Conservation (phyloP, 1,284 basidiomycete species). For the Malassezia yamatoensis region DNA sequence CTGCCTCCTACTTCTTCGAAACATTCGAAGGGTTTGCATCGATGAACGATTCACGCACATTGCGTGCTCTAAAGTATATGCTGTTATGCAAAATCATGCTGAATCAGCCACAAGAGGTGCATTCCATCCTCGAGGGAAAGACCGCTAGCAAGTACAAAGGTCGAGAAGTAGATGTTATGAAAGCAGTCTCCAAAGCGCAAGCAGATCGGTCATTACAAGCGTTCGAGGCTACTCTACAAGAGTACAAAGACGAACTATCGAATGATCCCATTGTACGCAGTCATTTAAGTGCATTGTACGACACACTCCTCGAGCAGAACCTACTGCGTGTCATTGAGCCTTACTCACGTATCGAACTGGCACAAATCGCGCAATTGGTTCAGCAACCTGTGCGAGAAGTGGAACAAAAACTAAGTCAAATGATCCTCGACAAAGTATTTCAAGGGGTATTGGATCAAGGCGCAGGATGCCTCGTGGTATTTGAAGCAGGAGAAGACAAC, state of each 20-base stretch:
- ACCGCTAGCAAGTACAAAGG: conserved; percentile 72
- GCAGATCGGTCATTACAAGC: conserved; percentile 77
- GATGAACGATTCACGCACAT: conserved; percentile 54
- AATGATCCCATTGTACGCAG: conserved; percentile 87
- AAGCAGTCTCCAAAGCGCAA: conserved; percentile 83
- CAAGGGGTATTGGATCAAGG: conserved; percentile 91
- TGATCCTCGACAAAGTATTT: conserved; percentile 93
- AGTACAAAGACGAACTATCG: conserved; percentile 80
- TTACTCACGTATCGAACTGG: conserved; percentile 81
- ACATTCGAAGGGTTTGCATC: conserved; percentile 79
- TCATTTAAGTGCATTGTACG: conserved; percentile 83
- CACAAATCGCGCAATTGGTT: conserved; percentile 76
- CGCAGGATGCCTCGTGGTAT: conserved; percentile 79
- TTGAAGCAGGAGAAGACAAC: conserved; percentile 71
- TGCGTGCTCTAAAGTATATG: conserved; percentile 94
- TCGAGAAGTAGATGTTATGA: conserved; percentile 82
- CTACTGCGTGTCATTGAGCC: conserved; percentile 87
- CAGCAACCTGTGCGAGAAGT: conserved; percentile 83
- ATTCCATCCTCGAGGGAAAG: conserved; percentile 72
- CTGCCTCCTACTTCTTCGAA: conserved; percentile 94
- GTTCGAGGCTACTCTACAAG: conserved; percentile 75
- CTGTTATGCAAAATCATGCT: conserved; percentile 96
- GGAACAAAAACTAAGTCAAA: conserved; percentile 87
- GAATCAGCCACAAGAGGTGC: conserved; percentile 84
- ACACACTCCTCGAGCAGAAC: conserved; percentile 90